Evolutionary conservation across 2,329 filamentous ascomycete species (phyloP).

Genomic region (Pestalotiopsis sp.): DNA sequence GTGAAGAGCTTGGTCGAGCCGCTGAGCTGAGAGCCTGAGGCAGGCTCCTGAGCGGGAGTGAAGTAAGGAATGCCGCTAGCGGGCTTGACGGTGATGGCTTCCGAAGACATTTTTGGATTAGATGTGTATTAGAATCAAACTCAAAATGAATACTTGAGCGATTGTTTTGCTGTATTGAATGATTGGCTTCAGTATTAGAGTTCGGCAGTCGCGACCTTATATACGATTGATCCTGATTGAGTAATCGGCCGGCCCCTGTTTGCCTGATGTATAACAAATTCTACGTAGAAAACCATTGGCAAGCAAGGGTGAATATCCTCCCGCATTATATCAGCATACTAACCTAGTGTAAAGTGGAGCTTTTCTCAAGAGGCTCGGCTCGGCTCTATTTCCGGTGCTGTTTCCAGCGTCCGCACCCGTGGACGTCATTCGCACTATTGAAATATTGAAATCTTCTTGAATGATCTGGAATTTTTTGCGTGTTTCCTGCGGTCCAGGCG

Average conservation of each 20-base stretch:
- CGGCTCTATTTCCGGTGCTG: neutral
- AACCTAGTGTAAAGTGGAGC: conserved; percentile 1
- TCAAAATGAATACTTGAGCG: neutral
- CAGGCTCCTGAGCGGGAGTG: conserved; percentile 42
- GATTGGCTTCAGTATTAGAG: neutral
- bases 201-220: neutral
- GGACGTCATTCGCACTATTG: neutral
- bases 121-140: neutral
- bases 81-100: conserved; percentile 26
- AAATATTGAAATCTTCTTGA: neutral
- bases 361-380: neutral
- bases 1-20: conserved; percentile 46
- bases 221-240: neutral
- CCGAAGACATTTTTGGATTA: neutral
- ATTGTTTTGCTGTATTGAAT: neutral
- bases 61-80: conserved; percentile 42
- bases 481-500: neutral
- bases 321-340: conserved; percentile 9
- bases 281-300: neutral
- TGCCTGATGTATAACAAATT: neutral
- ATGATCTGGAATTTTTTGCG: neutral
- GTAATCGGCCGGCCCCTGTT: neutral
- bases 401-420: neutral
- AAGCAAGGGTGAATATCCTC: conserved; percentile 5
- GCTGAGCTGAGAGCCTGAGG: conserved; percentile 45